Percentiles rank a stretch among this genome's conserved stretches.
Evolutionary conservation across 2,329 filamentous ascomycete genomes (phyloP).

Genomic region (Thermothelomyces thermophilus): DNA sequence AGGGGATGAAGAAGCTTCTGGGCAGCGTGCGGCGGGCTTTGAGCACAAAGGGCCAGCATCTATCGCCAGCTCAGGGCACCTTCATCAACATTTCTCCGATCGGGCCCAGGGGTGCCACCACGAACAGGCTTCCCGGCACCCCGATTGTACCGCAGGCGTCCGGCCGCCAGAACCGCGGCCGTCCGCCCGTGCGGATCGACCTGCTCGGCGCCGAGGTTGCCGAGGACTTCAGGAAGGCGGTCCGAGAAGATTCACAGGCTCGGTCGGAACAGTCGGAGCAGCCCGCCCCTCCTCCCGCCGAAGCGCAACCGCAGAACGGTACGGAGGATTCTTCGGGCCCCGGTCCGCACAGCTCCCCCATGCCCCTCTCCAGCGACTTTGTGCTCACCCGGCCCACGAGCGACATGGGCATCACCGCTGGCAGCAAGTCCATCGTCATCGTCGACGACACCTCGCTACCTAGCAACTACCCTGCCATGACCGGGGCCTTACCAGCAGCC

Average conservation of each 20-base stretch:
- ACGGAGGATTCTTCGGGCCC: slow-evolving; percentile 38
- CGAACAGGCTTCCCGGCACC: slow-evolving; percentile 53
- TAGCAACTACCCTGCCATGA: slow-evolving; percentile 45
- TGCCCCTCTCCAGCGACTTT: slow-evolving; percentile 30
- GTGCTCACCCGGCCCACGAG: slow-evolving; percentile 39
- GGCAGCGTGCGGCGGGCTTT: slow-evolving; percentile 79
- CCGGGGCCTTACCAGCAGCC: slow-evolving; percentile 39
- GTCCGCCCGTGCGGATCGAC: slow-evolving; percentile 65
- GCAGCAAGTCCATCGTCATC: slow-evolving; percentile 84
- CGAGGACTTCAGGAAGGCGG: slow-evolving; percentile 71
- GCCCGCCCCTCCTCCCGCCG: slow-evolving; percentile 20
- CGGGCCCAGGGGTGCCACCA: slow-evolving; percentile 47
- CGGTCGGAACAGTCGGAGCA: slow-evolving; percentile 31
- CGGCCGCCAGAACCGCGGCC: slow-evolving; percentile 37
- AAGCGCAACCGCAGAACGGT: slow-evolving; percentile 27
- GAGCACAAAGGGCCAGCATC: slow-evolving; percentile 50
- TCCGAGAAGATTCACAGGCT: slow-evolving; percentile 56
- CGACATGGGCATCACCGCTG: slow-evolving; percentile 59
- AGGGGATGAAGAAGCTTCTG: slow-evolving; percentile 79
- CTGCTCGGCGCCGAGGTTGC: slow-evolving; percentile 70
- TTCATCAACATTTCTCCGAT: slow-evolving; percentile 44
- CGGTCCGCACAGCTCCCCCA: slow-evolving; percentile 30
- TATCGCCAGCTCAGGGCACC: slow-evolving; percentile 40
- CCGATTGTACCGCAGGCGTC: slow-evolving; percentile 53
- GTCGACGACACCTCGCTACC: slow-evolving; percentile 59